Base-by-base conservation (phyloP, 192 early-diverging fungal genomes). In the Linnemannia hyalina region DNA sequence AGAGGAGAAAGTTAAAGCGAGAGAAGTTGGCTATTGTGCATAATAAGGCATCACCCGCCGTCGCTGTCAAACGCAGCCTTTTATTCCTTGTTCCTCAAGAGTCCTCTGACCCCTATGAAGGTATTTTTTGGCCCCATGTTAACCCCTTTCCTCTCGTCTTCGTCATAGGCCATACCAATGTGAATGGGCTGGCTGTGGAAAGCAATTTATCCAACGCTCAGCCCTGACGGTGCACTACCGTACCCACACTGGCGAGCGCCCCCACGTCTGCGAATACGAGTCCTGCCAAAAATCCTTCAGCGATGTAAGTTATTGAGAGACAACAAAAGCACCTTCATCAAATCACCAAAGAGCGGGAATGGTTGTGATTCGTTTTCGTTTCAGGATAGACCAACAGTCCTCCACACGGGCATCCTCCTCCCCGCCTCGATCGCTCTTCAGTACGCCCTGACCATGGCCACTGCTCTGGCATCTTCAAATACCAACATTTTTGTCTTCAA, bases 181-280 rank as follows among this genome's bases (percentile, higher is more conserved):
- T 78, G 70, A 88, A 63, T 92, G 91, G 91, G 73, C 78, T 52
- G 92, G 86, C 68, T 96, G 95, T 85, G 92, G 89, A 81, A 96
- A 96, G 82, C 91, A 93, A 74, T 96, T 96, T 75, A 95, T 95
- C 78, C 95, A 96, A 89, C 92, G 93, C 40, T 95, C 94, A 35
- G 95, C 94, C 74, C 88, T 96, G 65, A 95, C 93, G 10, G 94
- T 96, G 32, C 95, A 96, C 87, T 87, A 91, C 73, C 93, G 95
- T 69, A 94, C 93, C 23, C 94, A 95, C 78, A 93, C 94, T 55
- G 94, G 94, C 38, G 93, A 94, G 78, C 89, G 93, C 70, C 94
- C 94, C 42, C 93, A 94, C 85, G 83, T 87, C 60, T 95, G 94
- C 84, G 90, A 92, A 83, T 91, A 91, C 85, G 87, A 89, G 42